Base-by-base conservation (phyloP, 169 alveolate species). In the Theileria annulata region DNA sequence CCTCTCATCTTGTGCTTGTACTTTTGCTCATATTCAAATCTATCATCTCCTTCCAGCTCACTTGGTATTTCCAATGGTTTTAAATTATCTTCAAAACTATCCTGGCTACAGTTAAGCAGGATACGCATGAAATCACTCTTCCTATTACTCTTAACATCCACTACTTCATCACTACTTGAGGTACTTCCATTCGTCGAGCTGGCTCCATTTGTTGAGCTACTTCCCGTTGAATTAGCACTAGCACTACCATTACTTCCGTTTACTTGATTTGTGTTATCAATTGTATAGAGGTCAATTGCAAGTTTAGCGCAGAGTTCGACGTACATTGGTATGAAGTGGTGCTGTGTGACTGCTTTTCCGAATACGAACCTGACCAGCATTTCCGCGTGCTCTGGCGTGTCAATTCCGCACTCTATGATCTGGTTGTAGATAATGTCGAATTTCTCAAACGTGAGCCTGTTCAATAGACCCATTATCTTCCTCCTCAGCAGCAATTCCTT, bases 1-100 rank as follows among this genome's bases (percentile, higher is more conserved):
- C 96, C 96, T 77, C 95, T 86, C 93, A 92, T 92, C 79, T 89
- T 91, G 79, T 92, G 91, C 75, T 92, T 92, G 82, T 92, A 91
- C 87, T 89, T 92, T 10, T 87, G 95, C 66, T 92, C 95, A 79
- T 81, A 91, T 68, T 92, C 96, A 67, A 92, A 92, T 47, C 80
- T 79, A 68, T 92, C 96, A 31, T 91, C 96, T 28, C 92, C 96
- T 67, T 91, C 92, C 25, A 92, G 82, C 48, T 90, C 77, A 21
- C 85, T 85, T 31, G 96, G 96, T 13, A 86, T 79, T 67, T 81
- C 93, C 79, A 92, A 80, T 21, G 94, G 95, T 66, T 92, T 91
- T 49, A 92, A 66, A 67, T 92, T 92, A 74, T 85, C 90, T 49
- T 91, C 96, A 72, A 92, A 92, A 8, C 90, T 78, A 63, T 92